Percentiles rank a stretch among this genome's conserved stretches.
These are phyloP conservation scores for Trapa bicornis DNA, from an alignment of 345 rosid species.

Conservation along the genomic window DNA sequence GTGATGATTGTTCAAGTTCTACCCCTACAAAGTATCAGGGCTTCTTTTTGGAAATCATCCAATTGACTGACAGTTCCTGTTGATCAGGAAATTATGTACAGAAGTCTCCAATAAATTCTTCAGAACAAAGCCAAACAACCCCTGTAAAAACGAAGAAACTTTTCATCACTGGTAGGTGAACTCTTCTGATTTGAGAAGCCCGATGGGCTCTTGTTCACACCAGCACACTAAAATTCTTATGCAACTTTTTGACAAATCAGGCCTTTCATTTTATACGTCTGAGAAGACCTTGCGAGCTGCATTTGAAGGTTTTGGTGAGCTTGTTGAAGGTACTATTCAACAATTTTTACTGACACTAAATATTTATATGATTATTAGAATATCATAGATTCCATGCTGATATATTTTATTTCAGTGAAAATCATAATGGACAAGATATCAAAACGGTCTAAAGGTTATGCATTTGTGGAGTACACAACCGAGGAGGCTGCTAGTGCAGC, in stretches of 20 bases:
- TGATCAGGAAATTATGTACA: conserved; percentile 23
- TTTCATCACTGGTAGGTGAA: conserved; percentile 67
- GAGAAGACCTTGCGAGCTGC: conserved; percentile 87
- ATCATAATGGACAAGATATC: conserved; percentile 97
- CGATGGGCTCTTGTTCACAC: background rate
- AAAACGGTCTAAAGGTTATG: conserved; percentile 89
- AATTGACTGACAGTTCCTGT: background rate
- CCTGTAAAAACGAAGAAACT: conserved; percentile 65
- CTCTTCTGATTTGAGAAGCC: background rate
- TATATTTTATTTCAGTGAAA: conserved; percentile 36
- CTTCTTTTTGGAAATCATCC: background rate
- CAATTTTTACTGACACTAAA: background rate
- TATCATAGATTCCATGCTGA: background rate
- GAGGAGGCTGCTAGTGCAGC: conserved; percentile 85
- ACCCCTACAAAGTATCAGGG: background rate
- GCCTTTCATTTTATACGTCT: conserved; percentile 87
- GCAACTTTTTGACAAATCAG: conserved; percentile 16
- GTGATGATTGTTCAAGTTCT: background rate
- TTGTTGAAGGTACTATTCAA: conserved; percentile 54
- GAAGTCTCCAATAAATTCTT: conserved; percentile 18
- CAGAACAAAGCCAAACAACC: conserved; percentile 19
- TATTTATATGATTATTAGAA: background rate
- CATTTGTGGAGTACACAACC: conserved; percentile 79
- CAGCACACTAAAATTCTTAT: background rate
- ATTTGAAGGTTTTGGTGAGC: conserved; percentile 82